Conservation (phyloP, 768 basidiomycete species). For the Podaxis sp. region DNA sequence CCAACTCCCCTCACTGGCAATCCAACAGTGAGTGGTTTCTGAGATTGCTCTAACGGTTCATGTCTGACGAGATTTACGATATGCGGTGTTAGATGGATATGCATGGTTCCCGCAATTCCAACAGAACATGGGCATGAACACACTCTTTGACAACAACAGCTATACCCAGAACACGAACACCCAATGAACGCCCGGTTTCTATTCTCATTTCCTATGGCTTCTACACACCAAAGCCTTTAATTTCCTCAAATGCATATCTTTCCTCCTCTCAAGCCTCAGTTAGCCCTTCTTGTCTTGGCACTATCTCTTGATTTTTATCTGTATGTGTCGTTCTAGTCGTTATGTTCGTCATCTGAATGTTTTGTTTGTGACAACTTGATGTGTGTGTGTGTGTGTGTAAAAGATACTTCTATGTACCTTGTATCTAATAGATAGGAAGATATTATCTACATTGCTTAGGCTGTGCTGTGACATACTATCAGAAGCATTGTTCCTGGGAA, state of each 20-base stretch:
- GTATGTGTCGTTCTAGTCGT: not conserved
- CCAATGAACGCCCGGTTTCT: not conserved
- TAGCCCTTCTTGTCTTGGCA: not conserved
- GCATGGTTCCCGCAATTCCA: constrained; percentile 38
- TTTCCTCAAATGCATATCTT: not conserved
- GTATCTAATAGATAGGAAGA: constrained; percentile 1
- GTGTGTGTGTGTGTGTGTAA: not conserved
- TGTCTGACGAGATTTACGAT: not conserved
- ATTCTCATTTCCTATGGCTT: not conserved
- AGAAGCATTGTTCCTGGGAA: not conserved
- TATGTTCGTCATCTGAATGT: not conserved
- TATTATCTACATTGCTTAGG: not conserved
- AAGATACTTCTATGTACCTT: not conserved
- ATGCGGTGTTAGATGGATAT: constrained; percentile 22
- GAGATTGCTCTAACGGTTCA: not conserved
- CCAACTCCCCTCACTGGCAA: constrained; percentile 44
- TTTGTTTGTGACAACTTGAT: not conserved
- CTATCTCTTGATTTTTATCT: not conserved
- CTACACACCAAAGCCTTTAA: not conserved
- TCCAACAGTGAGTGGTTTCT: constrained; percentile 2
- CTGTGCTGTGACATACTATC: too few relatives aligned
- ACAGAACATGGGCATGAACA: constrained; percentile 32
- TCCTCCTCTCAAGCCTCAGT: not conserved
- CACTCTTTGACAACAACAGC: not conserved
- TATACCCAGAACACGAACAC: not conserved